phyloP scores from a whole-genome alignment of 768 basidiomycete genomes.

The Russula lepida region DNA sequence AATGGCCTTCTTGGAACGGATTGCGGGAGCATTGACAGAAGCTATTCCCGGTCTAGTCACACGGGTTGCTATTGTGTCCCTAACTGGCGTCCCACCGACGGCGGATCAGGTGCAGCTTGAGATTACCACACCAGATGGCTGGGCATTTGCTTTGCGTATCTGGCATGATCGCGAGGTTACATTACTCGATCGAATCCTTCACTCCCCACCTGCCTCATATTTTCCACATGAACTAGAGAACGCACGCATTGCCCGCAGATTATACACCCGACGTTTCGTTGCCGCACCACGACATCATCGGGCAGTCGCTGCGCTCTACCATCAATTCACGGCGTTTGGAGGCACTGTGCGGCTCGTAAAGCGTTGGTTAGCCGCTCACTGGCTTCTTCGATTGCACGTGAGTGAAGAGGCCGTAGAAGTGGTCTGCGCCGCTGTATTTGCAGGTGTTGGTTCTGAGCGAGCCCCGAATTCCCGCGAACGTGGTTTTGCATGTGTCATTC shows the following conservation, averaged over 20 bases:
- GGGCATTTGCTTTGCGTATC: slow-evolving; percentile 78
- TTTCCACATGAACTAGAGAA: slow-evolving; percentile 42
- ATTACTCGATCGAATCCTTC: slow-evolving; percentile 62
- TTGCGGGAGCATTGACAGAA: slow-evolving; percentile 58
- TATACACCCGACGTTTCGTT: slow-evolving; percentile 65
- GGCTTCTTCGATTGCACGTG: slow-evolving; percentile 69
- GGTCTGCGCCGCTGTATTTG: slow-evolving; percentile 71
- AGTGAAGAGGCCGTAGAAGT: slow-evolving; percentile 77
- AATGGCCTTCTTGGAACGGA: slow-evolving; percentile 79
- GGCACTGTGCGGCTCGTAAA: slow-evolving; percentile 84
- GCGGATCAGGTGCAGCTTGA: slow-evolving; percentile 69
- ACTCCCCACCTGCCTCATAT: slow-evolving; percentile 32
- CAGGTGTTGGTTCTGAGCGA: slow-evolving; percentile 40
- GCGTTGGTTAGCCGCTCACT: slow-evolving; percentile 88
- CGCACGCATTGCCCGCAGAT: slow-evolving; percentile 47
- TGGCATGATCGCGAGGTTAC: slow-evolving; percentile 82
- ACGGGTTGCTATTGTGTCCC: slow-evolving; percentile 49
- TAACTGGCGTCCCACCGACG: slow-evolving; percentile 41
- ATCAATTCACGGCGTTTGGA: slow-evolving; percentile 71
- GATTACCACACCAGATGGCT: slow-evolving; percentile 70
- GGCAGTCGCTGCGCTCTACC: slow-evolving; percentile 68
- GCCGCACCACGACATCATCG: slow-evolving; percentile 81
- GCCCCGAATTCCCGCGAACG: slow-evolving; percentile 71
- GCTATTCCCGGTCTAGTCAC: slow-evolving; percentile 45
- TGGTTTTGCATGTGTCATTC: slow-evolving; percentile 68